A percentile compares a stretch with the other conserved stretches of the same genome.
These are phyloP conservation scores for Geotrichum aggregatum DNA, from an alignment of 1,139 yeast species.

Conservation along the genomic window DNA sequence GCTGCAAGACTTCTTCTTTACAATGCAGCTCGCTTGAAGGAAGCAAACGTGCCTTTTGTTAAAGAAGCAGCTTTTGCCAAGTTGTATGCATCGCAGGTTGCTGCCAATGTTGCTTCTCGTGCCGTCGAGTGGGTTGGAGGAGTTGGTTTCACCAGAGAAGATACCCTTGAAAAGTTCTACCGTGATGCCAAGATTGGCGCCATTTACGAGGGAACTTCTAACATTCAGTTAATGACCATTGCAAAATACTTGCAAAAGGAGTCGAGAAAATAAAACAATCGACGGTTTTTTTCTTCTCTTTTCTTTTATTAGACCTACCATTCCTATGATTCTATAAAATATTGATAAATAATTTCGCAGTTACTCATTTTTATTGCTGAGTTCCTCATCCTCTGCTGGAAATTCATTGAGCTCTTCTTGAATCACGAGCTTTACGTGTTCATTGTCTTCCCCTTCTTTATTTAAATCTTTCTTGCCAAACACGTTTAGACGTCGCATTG, in stretches of 20 bases:
- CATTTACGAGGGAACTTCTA: constrained; percentile 46
- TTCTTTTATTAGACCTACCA: too few relatives aligned
- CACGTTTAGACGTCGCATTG: constrained; percentile 16
- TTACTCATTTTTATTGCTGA: not conserved
- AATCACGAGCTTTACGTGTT: not conserved
- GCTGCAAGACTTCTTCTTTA: constrained; percentile 45
- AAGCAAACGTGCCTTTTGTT: constrained; percentile 40
- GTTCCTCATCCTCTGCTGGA: not conserved
- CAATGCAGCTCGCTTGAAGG: constrained; percentile 47
- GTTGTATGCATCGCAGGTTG: constrained; percentile 43
- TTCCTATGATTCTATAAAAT: not conserved
- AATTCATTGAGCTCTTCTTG: not conserved
- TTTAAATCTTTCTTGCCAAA: constrained; percentile 17
- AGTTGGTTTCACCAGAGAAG: constrained; percentile 46
- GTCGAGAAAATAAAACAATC: constrained; percentile 21
- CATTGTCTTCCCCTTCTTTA: constrained; percentile 8
- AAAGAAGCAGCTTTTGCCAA: constrained; percentile 49
- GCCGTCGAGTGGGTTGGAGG: constrained; percentile 51
- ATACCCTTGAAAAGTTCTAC: constrained; percentile 43
- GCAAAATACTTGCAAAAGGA: constrained; percentile 43
- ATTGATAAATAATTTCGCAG: not conserved
- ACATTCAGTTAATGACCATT: constrained; percentile 45
- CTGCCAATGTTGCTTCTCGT: constrained; percentile 41
- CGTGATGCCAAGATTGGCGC: constrained; percentile 47
- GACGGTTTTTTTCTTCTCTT: not conserved